Conservation (phyloP, 495 filamentous ascomycete species). For the Tricharina praecox region DNA sequence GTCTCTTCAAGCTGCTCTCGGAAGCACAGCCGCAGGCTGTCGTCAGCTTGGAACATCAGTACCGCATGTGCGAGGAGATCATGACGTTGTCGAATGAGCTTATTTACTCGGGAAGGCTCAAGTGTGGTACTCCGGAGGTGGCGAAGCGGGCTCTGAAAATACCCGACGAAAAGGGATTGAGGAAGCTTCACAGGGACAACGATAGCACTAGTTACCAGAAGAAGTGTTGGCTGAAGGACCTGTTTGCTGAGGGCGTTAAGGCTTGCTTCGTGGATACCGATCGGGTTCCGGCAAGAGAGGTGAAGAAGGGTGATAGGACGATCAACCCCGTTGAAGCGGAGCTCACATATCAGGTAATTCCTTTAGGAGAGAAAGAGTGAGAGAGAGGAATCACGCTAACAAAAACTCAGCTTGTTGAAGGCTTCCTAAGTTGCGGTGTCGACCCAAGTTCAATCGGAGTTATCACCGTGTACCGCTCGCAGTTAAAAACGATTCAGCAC, state of each 20-base stretch:
- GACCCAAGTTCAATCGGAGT: slow-evolving; percentile 69
- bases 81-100: slow-evolving; percentile 87
- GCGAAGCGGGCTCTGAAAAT: slow-evolving; percentile 45
- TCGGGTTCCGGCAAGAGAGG: slow-evolving; percentile 48
- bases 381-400: not conserved
- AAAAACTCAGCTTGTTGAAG: slow-evolving; percentile 55
- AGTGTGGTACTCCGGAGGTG: slow-evolving; percentile 67
- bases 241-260: slow-evolving; percentile 41
- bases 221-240: slow-evolving; percentile 65
- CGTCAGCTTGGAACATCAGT: slow-evolving; percentile 83
- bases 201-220: not conserved
- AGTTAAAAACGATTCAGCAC: slow-evolving; percentile 42
- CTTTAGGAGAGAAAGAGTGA: not conserved
- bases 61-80: slow-evolving; percentile 93
- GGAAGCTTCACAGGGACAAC: slow-evolving; percentile 11
- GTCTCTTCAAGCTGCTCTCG: slow-evolving; percentile 81
- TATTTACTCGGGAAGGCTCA: slow-evolving; percentile 76
- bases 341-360: slow-evolving; percentile 31
- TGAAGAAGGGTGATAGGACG: slow-evolving; percentile 61
- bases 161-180: slow-evolving; percentile 43
- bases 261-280: slow-evolving; percentile 86
- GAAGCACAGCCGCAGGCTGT: slow-evolving; percentile 75
- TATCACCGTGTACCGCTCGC: slow-evolving; percentile 94
- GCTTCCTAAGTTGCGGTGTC: slow-evolving; percentile 57
- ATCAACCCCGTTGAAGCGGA: slow-evolving; percentile 66